Conservation (phyloP, 192 early-diverging fungal species). For the Entomortierella parvispora region DNA sequence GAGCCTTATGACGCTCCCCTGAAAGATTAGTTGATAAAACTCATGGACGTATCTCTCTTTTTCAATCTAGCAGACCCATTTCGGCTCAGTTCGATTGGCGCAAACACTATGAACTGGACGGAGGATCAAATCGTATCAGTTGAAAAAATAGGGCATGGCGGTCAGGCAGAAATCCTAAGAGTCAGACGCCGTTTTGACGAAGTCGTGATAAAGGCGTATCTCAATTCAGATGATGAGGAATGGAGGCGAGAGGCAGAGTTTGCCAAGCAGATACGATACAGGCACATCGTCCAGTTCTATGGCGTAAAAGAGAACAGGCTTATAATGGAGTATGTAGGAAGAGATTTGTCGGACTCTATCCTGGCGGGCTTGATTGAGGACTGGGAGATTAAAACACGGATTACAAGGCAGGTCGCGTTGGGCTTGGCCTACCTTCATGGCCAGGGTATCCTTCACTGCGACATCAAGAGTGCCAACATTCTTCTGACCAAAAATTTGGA, state of each 20-base stretch:
- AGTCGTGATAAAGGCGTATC: constrained; percentile 4
- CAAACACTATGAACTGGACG: too few species aligned
- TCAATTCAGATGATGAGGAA: neutral
- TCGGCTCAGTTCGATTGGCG: too few species aligned
- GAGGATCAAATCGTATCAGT: too few species aligned
- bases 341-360: neutral
- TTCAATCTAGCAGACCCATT: too few species aligned
- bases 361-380: neutral
- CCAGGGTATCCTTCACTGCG: too few species aligned
- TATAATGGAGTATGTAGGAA: constrained; percentile 7
- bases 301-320: neutral
- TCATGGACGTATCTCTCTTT: too few species aligned
- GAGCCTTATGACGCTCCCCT: too few species aligned
- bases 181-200: constrained; percentile 4
- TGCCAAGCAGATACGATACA: neutral
- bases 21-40: too few species aligned
- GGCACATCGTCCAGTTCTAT: constrained; percentile 4
- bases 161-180: constrained; percentile 2
- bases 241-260: neutral
- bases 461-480: too few species aligned
- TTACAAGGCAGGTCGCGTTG: neutral
- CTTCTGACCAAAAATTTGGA: neutral
- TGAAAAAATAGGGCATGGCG: constrained; percentile 3
- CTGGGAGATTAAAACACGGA: neutral
- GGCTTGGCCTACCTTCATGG: too few species aligned